These are phyloP conservation scores for Tulasnella sp. DNA, from an alignment of 768 basidiomycete genomes.

Conservation along the genomic window DNA sequence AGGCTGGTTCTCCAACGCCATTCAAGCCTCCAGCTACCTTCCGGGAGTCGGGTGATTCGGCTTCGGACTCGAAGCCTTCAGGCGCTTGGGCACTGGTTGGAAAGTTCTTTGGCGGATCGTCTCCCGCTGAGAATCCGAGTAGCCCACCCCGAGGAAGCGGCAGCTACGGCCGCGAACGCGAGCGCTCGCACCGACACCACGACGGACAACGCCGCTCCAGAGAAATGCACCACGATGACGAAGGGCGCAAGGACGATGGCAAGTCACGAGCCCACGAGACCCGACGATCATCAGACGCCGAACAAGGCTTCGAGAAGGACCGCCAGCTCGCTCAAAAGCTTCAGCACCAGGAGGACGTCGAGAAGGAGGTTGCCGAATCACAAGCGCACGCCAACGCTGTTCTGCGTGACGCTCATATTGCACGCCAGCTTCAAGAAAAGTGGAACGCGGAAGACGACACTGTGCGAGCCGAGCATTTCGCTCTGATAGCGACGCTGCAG, in stretches of 20 bases:
- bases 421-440: too few species aligned
- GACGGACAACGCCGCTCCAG: not conserved
- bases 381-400: not conserved
- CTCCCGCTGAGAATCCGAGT: not conserved
- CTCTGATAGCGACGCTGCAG: not conserved
- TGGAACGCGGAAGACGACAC: too few species aligned
- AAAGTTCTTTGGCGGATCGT: not conserved
- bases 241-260: not conserved
- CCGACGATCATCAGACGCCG: not conserved
- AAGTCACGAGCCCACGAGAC: not conserved
- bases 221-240: not conserved
- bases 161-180: not conserved
- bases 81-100: too few species aligned
- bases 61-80: too few species aligned
- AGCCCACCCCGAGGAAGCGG: not conserved
- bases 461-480: not conserved
- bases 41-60: too few species aligned
- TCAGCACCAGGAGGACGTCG: not conserved
- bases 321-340: not conserved
- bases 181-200: not conserved
- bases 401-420: constrained; percentile 10
- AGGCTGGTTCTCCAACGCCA: not conserved
- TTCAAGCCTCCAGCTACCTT: not conserved
- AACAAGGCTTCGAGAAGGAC: not conserved
- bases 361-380: not conserved